phyloP scores from a whole-genome alignment of 78 protist species.

The Dictyostelium brefeldianum region DNA sequence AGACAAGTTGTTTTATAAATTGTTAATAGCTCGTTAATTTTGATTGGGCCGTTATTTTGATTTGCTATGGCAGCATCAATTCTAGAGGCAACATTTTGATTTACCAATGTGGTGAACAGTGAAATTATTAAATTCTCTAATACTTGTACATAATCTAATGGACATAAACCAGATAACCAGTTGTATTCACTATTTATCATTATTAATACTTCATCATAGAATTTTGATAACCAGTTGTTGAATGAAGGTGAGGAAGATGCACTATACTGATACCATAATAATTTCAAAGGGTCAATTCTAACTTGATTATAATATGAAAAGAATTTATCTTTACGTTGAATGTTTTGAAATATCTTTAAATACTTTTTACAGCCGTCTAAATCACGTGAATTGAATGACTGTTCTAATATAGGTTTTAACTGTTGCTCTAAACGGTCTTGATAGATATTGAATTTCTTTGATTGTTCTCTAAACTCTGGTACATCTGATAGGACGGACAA shows the following conservation, averaged over 20 bases:
- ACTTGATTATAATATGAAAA: conserved; percentile 3
- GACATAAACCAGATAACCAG: conserved; percentile 3
- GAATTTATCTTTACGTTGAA: conserved; percentile 48
- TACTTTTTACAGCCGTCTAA: conserved; percentile 11
- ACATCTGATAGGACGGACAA: conserved; percentile 29
- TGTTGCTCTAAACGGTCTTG: conserved; percentile 41
- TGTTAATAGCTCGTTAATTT: conserved; percentile 21
- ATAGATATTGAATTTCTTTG: conserved; percentile 21
- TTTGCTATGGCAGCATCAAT: conserved; percentile 10
- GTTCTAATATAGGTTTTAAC: background rate
- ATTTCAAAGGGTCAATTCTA: conserved; percentile 30
- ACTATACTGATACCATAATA: conserved; percentile 26
- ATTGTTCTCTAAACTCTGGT: conserved; percentile 73
- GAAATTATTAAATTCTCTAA: conserved; percentile 10
- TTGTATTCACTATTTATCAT: background rate
- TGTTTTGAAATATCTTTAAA: conserved; percentile 24
- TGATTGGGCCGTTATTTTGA: background rate
- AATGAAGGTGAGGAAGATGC: background rate
- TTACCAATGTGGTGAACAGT: conserved; percentile 20
- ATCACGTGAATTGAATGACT: conserved; percentile 17
- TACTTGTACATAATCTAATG: background rate
- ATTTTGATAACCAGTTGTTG: conserved; percentile 43
- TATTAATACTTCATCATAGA: conserved; percentile 46
- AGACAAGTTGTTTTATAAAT: conserved; percentile 39
- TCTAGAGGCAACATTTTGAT: conserved; percentile 22